These are phyloP conservation scores for Elymus sibiricus DNA, from an alignment of 176 grass and related monocot genomes.

Conservation along the genomic window DNA sequence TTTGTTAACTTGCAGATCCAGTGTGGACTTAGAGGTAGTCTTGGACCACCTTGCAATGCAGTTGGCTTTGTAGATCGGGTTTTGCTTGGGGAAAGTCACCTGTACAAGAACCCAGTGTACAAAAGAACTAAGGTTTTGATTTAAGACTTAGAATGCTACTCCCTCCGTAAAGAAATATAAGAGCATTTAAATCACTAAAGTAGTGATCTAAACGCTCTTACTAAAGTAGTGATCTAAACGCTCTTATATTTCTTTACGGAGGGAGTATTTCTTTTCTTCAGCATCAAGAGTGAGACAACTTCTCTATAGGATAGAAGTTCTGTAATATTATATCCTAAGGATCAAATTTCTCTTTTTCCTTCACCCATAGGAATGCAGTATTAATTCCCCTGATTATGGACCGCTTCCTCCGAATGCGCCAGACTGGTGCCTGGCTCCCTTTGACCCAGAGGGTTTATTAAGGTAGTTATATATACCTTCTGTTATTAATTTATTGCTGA, in stretches of 20 bases:
- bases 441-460: slow-evolving; percentile 92
- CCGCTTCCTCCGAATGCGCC: slow-evolving; percentile 75
- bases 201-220: no score
- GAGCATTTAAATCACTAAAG: no score
- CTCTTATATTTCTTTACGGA: no score
- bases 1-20: slow-evolving; percentile 54
- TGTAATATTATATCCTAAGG: neutral
- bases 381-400: slow-evolving; percentile 94
- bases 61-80: slow-evolving; percentile 78
- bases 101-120: slow-evolving; percentile 81
- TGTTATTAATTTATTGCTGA: neutral
- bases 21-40: slow-evolving; percentile 76
- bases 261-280: neutral
- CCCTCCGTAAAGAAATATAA: no score
- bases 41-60: slow-evolving; percentile 92
- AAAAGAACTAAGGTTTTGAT: slow-evolving; percentile 91
- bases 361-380: slow-evolving; percentile 78
- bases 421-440: slow-evolving; percentile 84
- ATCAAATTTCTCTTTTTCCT: slow-evolving; percentile 4
- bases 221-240: no score
- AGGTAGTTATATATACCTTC: slow-evolving; percentile 39
- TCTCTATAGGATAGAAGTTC: neutral
- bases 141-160: neutral
- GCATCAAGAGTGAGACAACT: neutral
- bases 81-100: slow-evolving; percentile 79